Percentiles rank a stretch among this genome's conserved stretches.
Evolutionary conservation across 2,329 filamentous ascomycete species (phyloP).

Genomic region (Drechslerella stenobrocha): DNA sequence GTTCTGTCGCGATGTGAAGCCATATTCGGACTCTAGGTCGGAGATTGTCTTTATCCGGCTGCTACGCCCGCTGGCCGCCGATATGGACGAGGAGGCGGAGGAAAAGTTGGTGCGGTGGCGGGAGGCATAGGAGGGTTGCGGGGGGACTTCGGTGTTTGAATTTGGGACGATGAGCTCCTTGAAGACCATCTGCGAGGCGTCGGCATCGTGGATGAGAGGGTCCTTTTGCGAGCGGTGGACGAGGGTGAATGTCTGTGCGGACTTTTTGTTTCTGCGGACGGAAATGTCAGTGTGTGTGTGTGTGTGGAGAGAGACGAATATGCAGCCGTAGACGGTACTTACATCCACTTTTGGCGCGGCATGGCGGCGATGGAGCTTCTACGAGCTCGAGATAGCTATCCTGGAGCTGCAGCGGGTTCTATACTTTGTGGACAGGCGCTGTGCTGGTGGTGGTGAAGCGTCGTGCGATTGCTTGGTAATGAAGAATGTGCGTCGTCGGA

Average conservation of each 20-base stretch:
- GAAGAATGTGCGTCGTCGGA: constrained; percentile 16
- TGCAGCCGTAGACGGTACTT: constrained; percentile 55
- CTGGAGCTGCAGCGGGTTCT: background rate
- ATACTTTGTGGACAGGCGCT: background rate
- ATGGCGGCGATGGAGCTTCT: constrained; percentile 61
- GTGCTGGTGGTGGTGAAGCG: background rate
- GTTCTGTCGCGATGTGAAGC: constrained; percentile 74
- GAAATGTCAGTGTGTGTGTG: constrained; percentile 9
- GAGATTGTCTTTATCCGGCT: constrained; percentile 67
- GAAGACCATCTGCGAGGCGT: constrained; percentile 86
- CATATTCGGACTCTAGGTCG: constrained; percentile 74
- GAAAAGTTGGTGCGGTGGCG: constrained; percentile 32
- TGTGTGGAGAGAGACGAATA: no score
- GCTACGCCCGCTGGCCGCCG: constrained; percentile 56
- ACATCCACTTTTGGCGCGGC: constrained; percentile 77
- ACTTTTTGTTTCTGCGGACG: constrained; percentile 77
- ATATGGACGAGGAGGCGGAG: constrained; percentile 56
- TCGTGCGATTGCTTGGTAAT: constrained; percentile 26
- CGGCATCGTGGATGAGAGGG: constrained; percentile 88
- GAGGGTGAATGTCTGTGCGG: constrained; percentile 87
- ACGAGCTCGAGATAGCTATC: constrained; percentile 15
- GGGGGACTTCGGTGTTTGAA: constrained; percentile 54
- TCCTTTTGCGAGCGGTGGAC: constrained; percentile 97
- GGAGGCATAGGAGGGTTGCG: constrained; percentile 3
- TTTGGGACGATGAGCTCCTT: constrained; percentile 64